Base-by-base conservation (phyloP, 495 filamentous ascomycete species). In the Opeltia flavorubescens region DNA sequence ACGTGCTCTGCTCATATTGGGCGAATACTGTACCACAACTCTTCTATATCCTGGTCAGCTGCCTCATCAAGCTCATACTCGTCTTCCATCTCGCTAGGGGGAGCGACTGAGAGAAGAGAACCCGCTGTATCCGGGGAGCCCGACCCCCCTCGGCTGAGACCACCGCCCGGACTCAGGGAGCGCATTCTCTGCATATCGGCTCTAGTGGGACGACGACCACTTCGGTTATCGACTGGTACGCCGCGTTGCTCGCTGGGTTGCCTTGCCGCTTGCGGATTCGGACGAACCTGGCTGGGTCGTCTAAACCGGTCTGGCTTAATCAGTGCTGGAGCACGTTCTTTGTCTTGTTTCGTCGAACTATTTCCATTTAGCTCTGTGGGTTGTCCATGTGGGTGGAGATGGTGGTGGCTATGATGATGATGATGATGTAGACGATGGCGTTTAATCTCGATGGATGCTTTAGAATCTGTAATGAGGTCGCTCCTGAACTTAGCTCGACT, bases 41-140 rank as follows among this genome's bases (percentile, higher is more conserved):
- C 44, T 17, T 84, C 77, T 46, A 91, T 81, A 54, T 89, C 82
- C 51, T 89, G 83, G 18, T 75, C 69, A 1, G 56, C 61, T 0
- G 72, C 69, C 17, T 83, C 79, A 28, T 79, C 79, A 0, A 65
- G 66, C 3, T 70, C 71, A n/a, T 67, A 57, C 4, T 55, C 60
- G 20, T 71, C 62, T 4, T 69, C 35, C 43, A 18, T n/a, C 12
- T 40, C 43, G n/a, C 52, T 53, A 17, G 65, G 62, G 2, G 65
- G 53, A 7, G 58, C 60, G 5, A 71, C 56, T 0, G 70, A 72
- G 18, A 61, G 38, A 0, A 57, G 58, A 1, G 69, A 73, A 1
- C 65, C 55, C 2, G 61, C 57, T 38, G 67, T 67, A 15, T 53
- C 51, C 5, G 68, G 55, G 6, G 71, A 72, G 7, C 8, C 5